Percentiles rank a stretch among this genome's conserved stretches.
Evolutionary conservation across 768 basidiomycete species (phyloP).

Genomic region (Amanita brunnescens): DNA sequence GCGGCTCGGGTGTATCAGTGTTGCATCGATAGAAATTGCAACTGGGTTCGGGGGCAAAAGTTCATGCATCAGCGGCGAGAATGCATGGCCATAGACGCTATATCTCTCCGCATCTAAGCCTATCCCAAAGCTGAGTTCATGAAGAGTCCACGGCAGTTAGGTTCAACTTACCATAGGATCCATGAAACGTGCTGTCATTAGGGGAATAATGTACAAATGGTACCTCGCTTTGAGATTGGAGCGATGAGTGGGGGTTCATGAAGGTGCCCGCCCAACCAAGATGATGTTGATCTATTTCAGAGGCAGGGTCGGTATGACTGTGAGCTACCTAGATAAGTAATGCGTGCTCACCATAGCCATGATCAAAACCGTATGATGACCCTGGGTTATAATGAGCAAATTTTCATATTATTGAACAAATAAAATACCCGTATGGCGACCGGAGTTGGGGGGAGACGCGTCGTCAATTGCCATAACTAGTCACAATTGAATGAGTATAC

Average conservation of each 20-base stretch:
- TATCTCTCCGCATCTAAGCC: background rate
- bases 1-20: conserved; percentile 6
- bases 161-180: background rate
- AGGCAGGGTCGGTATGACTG: too few relatives aligned
- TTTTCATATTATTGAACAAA: background rate
- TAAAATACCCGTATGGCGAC: background rate
- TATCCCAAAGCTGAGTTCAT: background rate
- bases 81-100: conserved; percentile 5
- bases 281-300: background rate
- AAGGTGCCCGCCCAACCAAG: background rate
- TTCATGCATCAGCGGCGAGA: conserved; percentile 4
- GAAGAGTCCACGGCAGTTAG: background rate
- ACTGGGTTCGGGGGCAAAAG: background rate
- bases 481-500: background rate
- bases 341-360: background rate
- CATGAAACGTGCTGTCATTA: background rate
- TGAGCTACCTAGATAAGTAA: background rate
- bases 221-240: background rate
- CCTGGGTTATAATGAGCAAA: background rate
- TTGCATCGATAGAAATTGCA: background rate
- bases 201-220: background rate
- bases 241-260: background rate
- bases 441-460: background rate
- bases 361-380: background rate
- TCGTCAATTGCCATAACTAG: background rate